Evolutionary conservation across 495 filamentous ascomycete genomes (phyloP), one percentile per base, ranked within the genome.

Genomic region (Chaetomidium leptoderma): DNA sequence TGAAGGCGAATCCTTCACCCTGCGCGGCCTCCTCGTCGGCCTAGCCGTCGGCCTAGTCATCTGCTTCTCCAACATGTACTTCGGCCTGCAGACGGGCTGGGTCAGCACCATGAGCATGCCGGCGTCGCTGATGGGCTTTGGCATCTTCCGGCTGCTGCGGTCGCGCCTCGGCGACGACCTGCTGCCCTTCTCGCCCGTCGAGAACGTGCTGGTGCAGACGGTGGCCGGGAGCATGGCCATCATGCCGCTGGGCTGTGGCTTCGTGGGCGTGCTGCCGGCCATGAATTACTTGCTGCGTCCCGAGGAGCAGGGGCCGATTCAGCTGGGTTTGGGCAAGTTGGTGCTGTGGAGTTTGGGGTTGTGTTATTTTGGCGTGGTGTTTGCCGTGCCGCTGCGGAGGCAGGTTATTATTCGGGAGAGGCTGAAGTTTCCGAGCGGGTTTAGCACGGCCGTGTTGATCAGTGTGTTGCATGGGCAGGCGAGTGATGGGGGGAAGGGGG

Each of bases 61-160:
- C 59, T 91, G 88, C 61, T 96, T 96, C 73, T 92, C 88, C 26
- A 97, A 97, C 71, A 95, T 89, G 78, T 99, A 97, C 69, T 99
- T 97, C 66, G 95, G 95, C 13, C 79, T 99, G 26, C 95, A 99
- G 70, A 97, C 92, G 4, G 95, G 95, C 64, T 99, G 93, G 92
- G 77, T 84, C 14, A 76, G 71, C 55, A 77, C 72, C 63, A 79
- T 82, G 80, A 76, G 73, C 14, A 97, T 99, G 95, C 95, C 95
- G 0, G 86, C 92, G 1, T 89, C 90, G 10, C 73, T 99, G 57
- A 88, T 99, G 57, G 95, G 95, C n/a, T 97, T 97, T 66, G 93
- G 91, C 7, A 86, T 95, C 63, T 99, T 99, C 78, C 90, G 91
- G 65, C 79, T 85, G 21, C 69, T 97, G 35, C 39, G 45, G 3